Base-by-base conservation (phyloP, 306 rosid genomes). In the Prosopis cineraria region DNA sequence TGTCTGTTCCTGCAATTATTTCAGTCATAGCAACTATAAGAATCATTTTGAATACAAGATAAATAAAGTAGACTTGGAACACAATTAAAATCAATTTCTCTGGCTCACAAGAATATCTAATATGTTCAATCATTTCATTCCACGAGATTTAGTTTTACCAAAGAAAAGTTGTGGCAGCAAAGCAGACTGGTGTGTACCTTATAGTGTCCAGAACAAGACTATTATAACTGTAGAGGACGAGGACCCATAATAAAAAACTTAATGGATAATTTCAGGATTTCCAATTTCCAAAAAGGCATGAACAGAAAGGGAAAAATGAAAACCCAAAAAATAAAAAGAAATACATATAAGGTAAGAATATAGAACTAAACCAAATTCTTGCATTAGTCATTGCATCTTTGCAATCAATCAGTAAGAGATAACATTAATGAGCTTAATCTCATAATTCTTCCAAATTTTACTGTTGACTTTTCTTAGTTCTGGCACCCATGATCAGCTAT, bases 1-100 rank as follows among this genome's bases (percentile, higher is more conserved):
- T 93, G 78, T 93, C 97, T 78, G 92, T 89, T 76, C 92, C 96
- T 90, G 92, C 79, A 83, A 70, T 78, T 67, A 55, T 78, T 90
- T 80, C 59, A 82, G 71, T 67, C 24, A 53, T 43, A 44, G 45
- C 36, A 56, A 56, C 58, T 44, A 52, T 39, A 76, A 52, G 62
- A 56, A 47, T 22, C 40, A 75, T 60, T 22, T 70, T 74, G 70
- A 68, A 30, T 22, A 44, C 56, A 33, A 47, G 31, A 66, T 16
- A 19, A 44, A 56, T 14, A 30, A 24, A 34, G 70, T 17, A 40
- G 36, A 52, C 14, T 65, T 55, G 75, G 30, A 65, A 19, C 77
- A 70, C 63, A 45, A 34, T 48, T 9, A 69, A 64, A 33, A 33
- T 16, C 16, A 10, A 36, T 20, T 48, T 41, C 41, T 10, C 3